Evolutionary conservation across 2,329 filamentous ascomycete genomes (phyloP), one percentile per base, ranked within the genome.

Genomic region (Beauveria rudraprayagi): DNA sequence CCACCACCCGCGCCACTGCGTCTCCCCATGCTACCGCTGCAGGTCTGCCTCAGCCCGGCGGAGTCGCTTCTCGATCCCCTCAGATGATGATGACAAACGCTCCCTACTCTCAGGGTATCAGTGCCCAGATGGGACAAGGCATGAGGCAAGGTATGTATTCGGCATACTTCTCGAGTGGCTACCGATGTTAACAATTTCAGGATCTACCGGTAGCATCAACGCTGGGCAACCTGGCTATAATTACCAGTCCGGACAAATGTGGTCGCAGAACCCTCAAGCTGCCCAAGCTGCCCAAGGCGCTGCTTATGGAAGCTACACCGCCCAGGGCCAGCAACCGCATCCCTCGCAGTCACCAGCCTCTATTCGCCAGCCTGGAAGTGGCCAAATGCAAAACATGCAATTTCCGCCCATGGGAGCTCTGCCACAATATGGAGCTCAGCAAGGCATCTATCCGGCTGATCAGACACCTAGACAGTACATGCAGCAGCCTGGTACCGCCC

Each of bases 91-190:
- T 85, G 80, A 81, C 82, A 66, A 83, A 73, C 66, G 83, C 77
- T 64, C 80, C 83, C 1, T 95, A 92, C 73, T 84, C 87, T 59
- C 88, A 87, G 69, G 83, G 89, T 59, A 79, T 87, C 56, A 86
- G 90, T 69, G 82, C 87, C 69, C 81, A 87, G 44, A 85, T 92
- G 70, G 83, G 83, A 34, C 89, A 91, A 70, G 87, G 90, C 26
- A 86, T 79, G 26, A 85, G 91, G 72, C 85, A 89, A 74, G 81
- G 83, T 70, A 86, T 88, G 76, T 83, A 84, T 65, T 84, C 66
- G 59, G 69, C 65, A 67, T 19, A 17, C 3, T 19, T 7, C 14
- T n/a, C 70, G 75, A 84, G 2, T 83, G 89, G 73, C 86, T 87
- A 67, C 82, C 83, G 66, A 82, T 87, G 67, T 83, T 88, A 65